Percentiles rank a stretch among this genome's conserved stretches.
Conservation (phyloP, 805 yeast genomes). For the Lipomyces sp. region DNA sequence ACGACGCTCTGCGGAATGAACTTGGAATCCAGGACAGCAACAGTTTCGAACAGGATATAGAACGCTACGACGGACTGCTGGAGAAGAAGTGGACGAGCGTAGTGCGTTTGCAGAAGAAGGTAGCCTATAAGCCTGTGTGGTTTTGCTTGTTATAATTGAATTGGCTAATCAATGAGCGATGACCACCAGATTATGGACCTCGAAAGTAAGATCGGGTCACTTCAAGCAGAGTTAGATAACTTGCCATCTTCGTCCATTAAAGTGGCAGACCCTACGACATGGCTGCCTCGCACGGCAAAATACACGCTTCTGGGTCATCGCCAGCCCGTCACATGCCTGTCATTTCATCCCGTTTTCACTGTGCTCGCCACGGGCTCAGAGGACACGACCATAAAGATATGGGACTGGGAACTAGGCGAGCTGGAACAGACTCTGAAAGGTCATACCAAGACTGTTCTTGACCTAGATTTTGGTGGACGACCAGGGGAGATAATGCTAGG, state of each 20-base stretch:
- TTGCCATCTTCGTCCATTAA: constrained; percentile 38
- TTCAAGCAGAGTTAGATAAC: constrained; percentile 44
- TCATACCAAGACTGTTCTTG: constrained; percentile 68
- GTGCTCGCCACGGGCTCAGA: constrained; percentile 61
- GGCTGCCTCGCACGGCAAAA: constrained; percentile 59
- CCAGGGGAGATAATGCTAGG: constrained; percentile 10
- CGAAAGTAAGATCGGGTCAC: constrained; percentile 54
- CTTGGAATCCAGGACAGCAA: neutral
- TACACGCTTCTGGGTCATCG: constrained; percentile 52
- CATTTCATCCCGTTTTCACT: constrained; percentile 74
- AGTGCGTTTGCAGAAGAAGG: constrained; percentile 68
- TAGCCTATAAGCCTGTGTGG: too few relatives aligned
- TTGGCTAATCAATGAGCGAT: too few relatives aligned
- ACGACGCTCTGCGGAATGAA: constrained; percentile 12
- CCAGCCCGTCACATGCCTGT: constrained; percentile 57
- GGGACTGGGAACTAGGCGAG: constrained; percentile 65
- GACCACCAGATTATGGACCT: constrained; percentile 53
- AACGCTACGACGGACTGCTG: constrained; percentile 38
- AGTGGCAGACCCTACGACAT: constrained; percentile 41
- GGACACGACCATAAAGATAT: constrained; percentile 68
- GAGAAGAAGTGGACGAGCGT: constrained; percentile 89
- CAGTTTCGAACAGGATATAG: constrained; percentile 4
- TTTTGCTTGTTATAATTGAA: too few relatives aligned
- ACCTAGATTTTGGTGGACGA: constrained; percentile 53
- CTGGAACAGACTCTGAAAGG: constrained; percentile 67